A percentile compares a stretch with the other conserved stretches of the same genome.
These are phyloP conservation scores for Leccinum broughii DNA, from an alignment of 768 basidiomycete species.

Conservation along the genomic window DNA sequence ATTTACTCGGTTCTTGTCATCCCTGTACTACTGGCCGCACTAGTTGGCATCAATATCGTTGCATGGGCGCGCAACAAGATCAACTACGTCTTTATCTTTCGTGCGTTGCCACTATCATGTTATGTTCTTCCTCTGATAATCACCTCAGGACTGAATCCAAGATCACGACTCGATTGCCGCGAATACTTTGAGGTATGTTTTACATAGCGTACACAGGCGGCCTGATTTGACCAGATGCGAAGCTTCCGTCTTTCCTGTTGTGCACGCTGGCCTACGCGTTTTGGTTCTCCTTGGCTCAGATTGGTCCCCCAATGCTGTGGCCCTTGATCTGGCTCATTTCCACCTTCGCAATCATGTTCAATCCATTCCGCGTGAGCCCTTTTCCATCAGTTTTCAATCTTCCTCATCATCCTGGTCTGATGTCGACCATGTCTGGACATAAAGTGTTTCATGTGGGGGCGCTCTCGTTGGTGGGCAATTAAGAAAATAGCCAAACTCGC, in stretches of 20 bases:
- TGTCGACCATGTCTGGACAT: conserved; percentile 36
- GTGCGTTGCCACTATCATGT: conserved; percentile 37
- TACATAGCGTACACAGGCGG: conserved; percentile 7
- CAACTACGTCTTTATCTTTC: conserved; percentile 94
- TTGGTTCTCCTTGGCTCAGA: conserved; percentile 75
- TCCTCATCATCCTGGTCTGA: not conserved
- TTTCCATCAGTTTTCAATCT: not conserved
- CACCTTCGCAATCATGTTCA: conserved; percentile 55
- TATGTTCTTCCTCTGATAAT: conserved; percentile 8
- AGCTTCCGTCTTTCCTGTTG: conserved; percentile 84
- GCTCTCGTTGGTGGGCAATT: conserved; percentile 75
- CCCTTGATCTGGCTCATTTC: conserved; percentile 80
- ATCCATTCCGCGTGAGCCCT: conserved; percentile 69
- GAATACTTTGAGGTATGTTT: conserved; percentile 66
- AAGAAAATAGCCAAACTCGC: conserved; percentile 62
- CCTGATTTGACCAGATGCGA: conserved; percentile 1
- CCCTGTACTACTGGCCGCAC: conserved; percentile 70
- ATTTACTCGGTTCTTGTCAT: conserved; percentile 76
- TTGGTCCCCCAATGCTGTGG: conserved; percentile 76
- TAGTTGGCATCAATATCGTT: conserved; percentile 82
- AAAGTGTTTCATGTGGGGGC: conserved; percentile 40
- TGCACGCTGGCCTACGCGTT: conserved; percentile 75
- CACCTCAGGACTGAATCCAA: conserved; percentile 61
- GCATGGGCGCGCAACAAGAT: conserved; percentile 78
- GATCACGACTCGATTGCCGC: conserved; percentile 72